A percentile compares a stretch with the other conserved stretches of the same genome.
These are phyloP conservation scores for Sanghuangporus sanghuang DNA, from an alignment of 1,284 basidiomycete species.

Conservation along the genomic window DNA sequence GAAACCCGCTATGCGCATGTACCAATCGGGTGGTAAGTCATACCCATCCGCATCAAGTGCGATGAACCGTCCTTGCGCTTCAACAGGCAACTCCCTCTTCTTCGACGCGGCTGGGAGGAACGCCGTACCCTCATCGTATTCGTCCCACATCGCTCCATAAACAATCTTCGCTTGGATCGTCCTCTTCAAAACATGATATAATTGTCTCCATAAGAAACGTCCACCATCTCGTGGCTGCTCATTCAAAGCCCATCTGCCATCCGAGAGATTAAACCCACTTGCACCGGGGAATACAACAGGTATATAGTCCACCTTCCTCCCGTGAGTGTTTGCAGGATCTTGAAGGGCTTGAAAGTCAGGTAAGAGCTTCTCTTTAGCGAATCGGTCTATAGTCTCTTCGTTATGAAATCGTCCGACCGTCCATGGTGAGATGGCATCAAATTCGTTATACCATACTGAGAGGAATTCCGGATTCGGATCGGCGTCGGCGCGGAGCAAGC, in stretches of 20 bases:
- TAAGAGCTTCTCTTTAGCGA: slow-evolving; percentile 54
- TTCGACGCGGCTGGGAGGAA: slow-evolving; percentile 62
- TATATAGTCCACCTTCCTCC: slow-evolving; percentile 62
- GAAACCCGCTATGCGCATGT: slow-evolving; percentile 72
- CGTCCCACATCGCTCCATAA: slow-evolving; percentile 83
- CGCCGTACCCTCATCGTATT: slow-evolving; percentile 80
- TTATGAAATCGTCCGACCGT: slow-evolving; percentile 60
- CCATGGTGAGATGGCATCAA: slow-evolving; percentile 76
- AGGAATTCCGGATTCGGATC: slow-evolving; percentile 59
- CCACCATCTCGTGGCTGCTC: slow-evolving; percentile 63
- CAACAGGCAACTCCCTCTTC: slow-evolving; percentile 47
- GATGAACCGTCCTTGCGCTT: slow-evolving; percentile 48
- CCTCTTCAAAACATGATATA: slow-evolving; percentile 50
- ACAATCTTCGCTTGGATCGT: slow-evolving; percentile 57
- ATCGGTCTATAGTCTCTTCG: slow-evolving; percentile 52
- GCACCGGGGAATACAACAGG: slow-evolving; percentile 71
- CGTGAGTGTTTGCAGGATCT: slow-evolving; percentile 30
- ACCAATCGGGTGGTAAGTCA: slow-evolving; percentile 72
- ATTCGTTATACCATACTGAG: slow-evolving; percentile 61
- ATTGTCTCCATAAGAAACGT: slow-evolving; percentile 68
- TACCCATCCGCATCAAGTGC: slow-evolving; percentile 69
- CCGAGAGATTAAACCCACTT: slow-evolving; percentile 62
- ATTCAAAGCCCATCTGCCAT: slow-evolving; percentile 65
- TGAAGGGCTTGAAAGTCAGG: slow-evolving; percentile 56
- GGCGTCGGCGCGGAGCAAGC: slow-evolving; percentile 59